Evolutionary conservation across 2,329 filamentous ascomycete species (phyloP), one percentile per base, ranked within the genome.

Genomic region (Venturia nashicola): DNA sequence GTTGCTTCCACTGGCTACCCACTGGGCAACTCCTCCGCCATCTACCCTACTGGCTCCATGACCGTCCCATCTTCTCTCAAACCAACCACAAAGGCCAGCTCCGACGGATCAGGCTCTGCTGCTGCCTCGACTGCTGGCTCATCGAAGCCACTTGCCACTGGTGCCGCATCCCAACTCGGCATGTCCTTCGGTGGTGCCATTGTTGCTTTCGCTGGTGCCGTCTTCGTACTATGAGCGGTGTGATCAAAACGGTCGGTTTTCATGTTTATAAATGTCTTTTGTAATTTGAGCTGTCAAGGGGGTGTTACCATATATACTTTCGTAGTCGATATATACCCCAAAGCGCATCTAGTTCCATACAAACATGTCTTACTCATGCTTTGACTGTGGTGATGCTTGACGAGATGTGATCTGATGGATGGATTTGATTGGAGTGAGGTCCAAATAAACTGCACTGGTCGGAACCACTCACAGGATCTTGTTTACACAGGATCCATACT

Each of bases 111-210:
- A 23, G 14, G 18, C 20, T 27, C 14, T 39, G 42, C 46, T 7
- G 36, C 32, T 23, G 61, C 39, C 39, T 20, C 34, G 8, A 57
- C 61, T 23, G 5, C 61, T 9, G 18, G 3, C 42, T 39, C 61
- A 51, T 63, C 61, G n/a, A 23, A 20, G 39, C 14, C 46, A 2
- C 32, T 57, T n/a, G 46, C 61, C 23, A 32, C 43, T 27, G 44
- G 61, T 43, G 61, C 46, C 34, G 51, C 51, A 23, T 46, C 46
- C 23, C 46, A 51, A 7, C 18, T 46, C 46, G 51, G 34, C 36
- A 57, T 57, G 51, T 51, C 42, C 48, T 20, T 63, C 46, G 61
- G 46, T 40, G 61, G 61, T 43, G 61, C 48, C 14, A 23, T 63
- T 14, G 46, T 51, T 23, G 61, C 61, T 57, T 20, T 63, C n/a